Evolutionary conservation across 1,284 basidiomycete genomes (phyloP).

Genomic region (Gomphus bonarii): DNA sequence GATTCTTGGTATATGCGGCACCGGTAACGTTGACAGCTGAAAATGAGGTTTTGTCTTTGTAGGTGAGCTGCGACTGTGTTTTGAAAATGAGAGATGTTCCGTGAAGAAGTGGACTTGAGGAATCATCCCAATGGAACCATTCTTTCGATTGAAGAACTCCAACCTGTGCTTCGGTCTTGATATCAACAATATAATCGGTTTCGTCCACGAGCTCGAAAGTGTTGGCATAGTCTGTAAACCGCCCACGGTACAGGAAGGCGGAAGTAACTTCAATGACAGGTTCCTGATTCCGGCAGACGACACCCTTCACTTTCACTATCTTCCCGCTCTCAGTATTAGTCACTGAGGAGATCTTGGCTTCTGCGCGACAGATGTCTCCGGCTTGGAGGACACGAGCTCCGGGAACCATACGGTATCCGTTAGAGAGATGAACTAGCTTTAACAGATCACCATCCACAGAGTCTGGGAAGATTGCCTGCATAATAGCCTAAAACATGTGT

Average conservation of each 20-base stretch:
- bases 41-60: slow-evolving; percentile 86
- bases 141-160: slow-evolving; percentile 93
- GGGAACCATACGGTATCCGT: slow-evolving; percentile 86
- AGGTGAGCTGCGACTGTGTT: slow-evolving; percentile 74
- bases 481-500: slow-evolving; percentile 62
- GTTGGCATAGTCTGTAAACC: slow-evolving; percentile 88
- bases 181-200: slow-evolving; percentile 74
- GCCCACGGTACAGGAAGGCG: slow-evolving; percentile 93
- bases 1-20: slow-evolving; percentile 77
- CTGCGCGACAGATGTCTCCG: slow-evolving; percentile 86
- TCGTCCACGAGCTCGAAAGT: slow-evolving; percentile 92
- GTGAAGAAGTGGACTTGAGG: slow-evolving; percentile 64
- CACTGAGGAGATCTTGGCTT: slow-evolving; percentile 84
- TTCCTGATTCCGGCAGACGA: slow-evolving; percentile 64
- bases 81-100: slow-evolving; percentile 88
- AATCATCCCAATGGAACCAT: slow-evolving; percentile 96
- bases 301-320: slow-evolving; percentile 85
- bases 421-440: slow-evolving; percentile 93
- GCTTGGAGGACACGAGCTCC: slow-evolving; percentile 70
- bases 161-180: slow-evolving; percentile 72
- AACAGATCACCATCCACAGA: slow-evolving; percentile 88
- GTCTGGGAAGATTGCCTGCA: slow-evolving; percentile 93
- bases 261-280: slow-evolving; percentile 91
- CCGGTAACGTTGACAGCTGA: slow-evolving; percentile 77
- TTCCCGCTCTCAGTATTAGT: slow-evolving; percentile 91